phyloP scores from a whole-genome alignment of 78 protist genomes.

The slime mould (Dictyostelium discoideum) region dicty_2.7 NC_007088.5:7480501-7481000 shows the following conservation, averaged over 20 bases:
- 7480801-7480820: neutral
- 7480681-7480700: neutral
- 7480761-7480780: neutral
- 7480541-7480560: neutral
- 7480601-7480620: neutral
- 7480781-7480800: neutral
- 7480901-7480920: neutral
- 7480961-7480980: neutral
- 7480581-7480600: neutral
- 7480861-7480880: neutral
- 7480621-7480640: neutral
- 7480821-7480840: neutral
- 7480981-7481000: neutral
- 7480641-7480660: neutral
- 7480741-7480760: neutral
- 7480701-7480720: neutral
- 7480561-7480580: neutral
- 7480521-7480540: neutral
- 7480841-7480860: conserved; percentile 1
- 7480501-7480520: neutral
- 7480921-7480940: neutral
- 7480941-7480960: neutral
- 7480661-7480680: neutral
- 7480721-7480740: neutral
- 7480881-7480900: neutral